phyloP scores from a whole-genome alignment of 2,329 filamentous ascomycete species.

The Colletotrichum sp. region DNA sequence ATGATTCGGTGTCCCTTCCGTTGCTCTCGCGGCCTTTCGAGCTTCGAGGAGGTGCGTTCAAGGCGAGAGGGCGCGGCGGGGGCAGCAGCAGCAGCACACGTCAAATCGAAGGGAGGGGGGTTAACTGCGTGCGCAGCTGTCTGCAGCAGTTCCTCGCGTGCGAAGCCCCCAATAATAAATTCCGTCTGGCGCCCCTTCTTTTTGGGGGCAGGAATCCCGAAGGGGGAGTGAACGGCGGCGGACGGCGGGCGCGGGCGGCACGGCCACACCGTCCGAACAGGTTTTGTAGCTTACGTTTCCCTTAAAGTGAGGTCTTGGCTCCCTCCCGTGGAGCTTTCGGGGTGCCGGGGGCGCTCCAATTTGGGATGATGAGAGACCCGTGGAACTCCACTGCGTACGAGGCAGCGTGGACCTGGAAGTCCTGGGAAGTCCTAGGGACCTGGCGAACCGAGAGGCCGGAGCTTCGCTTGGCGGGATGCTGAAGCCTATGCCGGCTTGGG shows the following conservation, averaged over 20 bases:
- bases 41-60: constrained; percentile 2
- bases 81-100: not conserved
- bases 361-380: constrained; percentile 14
- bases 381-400: constrained; percentile 19
- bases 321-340: constrained; percentile 12
- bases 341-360: constrained; percentile 8
- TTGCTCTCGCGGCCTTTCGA: constrained; percentile 8
- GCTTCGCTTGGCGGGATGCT: constrained; percentile 1
- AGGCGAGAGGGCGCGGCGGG: not conserved
- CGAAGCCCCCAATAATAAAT: constrained; percentile 18
- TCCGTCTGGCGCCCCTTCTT: not conserved
- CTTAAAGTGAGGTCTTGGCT: constrained; percentile 14
- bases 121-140: not conserved
- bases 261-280: constrained; percentile 20
- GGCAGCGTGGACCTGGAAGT: constrained; percentile 9
- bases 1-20: constrained; percentile 28
- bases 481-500: not conserved
- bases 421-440: not conserved
- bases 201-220: constrained; percentile 3
- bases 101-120: constrained; percentile 2
- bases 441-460: constrained; percentile 7
- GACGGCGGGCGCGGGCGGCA: constrained; percentile 12
- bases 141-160: not conserved
- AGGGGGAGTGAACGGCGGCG: not conserved
- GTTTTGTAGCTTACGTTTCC: constrained; percentile 21